phyloP scores from a whole-genome alignment of 2,329 filamentous ascomycete genomes.

The Exophiala mesophila region DNA sequence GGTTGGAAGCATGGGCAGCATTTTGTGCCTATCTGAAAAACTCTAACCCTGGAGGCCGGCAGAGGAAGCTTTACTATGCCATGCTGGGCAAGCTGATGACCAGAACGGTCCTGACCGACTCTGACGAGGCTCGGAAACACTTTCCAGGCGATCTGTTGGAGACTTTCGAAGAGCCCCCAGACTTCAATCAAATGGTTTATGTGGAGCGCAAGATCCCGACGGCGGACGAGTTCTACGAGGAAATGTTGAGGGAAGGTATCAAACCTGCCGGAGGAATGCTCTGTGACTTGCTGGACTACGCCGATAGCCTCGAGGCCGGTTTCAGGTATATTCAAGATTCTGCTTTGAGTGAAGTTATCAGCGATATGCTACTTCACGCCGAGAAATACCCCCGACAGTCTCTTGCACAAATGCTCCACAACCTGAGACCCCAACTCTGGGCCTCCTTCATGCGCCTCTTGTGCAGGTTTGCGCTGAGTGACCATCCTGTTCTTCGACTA shows the following conservation, averaged over 20 bases:
- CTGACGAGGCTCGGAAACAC: constrained; percentile 6
- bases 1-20: constrained; percentile 61
- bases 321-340: constrained; percentile 40
- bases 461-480: constrained; percentile 29
- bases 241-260: constrained; percentile 46
- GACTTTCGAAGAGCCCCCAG: constrained; percentile 50
- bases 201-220: constrained; percentile 51
- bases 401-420: constrained; percentile 31
- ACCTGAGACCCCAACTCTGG: constrained; percentile 31
- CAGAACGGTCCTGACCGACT: constrained; percentile 28
- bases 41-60: constrained; percentile 30
- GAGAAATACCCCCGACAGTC: constrained; percentile 15
- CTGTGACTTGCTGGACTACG: constrained; percentile 46
- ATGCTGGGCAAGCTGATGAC: constrained; percentile 54
- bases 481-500: constrained; percentile 1
- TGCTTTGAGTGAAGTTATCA: constrained; percentile 31
- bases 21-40: constrained; percentile 53
- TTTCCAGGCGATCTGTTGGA: constrained; percentile 54
- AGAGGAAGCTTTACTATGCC: constrained; percentile 40
- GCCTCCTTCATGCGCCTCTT: constrained; percentile 43
- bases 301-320: constrained; percentile 37
- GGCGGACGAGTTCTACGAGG: constrained; percentile 46
- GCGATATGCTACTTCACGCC: constrained; percentile 15
- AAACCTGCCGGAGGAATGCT: constrained; percentile 42
- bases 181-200: constrained; percentile 55